Evolutionary conservation across 1,284 basidiomycete genomes (phyloP).

Genomic region (Pseudozyma pruni): DNA sequence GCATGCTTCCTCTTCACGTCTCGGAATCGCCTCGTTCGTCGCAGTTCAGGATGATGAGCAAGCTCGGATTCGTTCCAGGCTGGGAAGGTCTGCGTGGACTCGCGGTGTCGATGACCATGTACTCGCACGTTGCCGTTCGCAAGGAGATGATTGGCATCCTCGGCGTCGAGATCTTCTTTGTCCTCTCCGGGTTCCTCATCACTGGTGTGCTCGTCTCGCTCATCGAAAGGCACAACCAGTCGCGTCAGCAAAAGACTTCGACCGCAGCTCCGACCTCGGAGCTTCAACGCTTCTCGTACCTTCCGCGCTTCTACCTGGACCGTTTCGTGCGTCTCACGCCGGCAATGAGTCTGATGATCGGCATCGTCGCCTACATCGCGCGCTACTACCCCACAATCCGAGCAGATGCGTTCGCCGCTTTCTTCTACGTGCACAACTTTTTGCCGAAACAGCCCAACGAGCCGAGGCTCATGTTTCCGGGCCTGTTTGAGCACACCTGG

Average conservation of each 20-base stretch:
- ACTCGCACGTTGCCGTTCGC: constrained; percentile 22
- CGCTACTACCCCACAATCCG: not conserved
- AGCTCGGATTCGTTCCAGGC: constrained; percentile 31
- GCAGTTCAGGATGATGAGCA: constrained; percentile 13
- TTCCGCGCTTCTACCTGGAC: constrained; percentile 37
- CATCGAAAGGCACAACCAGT: constrained; percentile 24
- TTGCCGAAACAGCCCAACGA: constrained; percentile 10
- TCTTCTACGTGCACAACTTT: constrained; percentile 36
- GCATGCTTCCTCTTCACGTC: constrained; percentile 20
- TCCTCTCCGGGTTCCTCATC: constrained; percentile 43
- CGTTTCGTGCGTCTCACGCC: constrained; percentile 33
- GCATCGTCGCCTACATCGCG: constrained; percentile 9
- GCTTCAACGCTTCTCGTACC: constrained; percentile 19
- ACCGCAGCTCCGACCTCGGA: not conserved
- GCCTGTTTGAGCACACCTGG: constrained; percentile 40
- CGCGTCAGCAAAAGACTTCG: constrained; percentile 4
- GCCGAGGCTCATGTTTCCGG: constrained; percentile 25
- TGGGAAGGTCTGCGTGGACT: constrained; percentile 37
- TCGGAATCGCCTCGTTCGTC: not conserved
- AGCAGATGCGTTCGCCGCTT: constrained; percentile 18
- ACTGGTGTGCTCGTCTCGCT: constrained; percentile 42
- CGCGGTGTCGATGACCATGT: constrained; percentile 24
- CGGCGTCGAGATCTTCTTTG: constrained; percentile 42
- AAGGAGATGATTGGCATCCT: constrained; percentile 37
- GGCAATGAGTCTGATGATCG: constrained; percentile 21